phyloP scores from a whole-genome alignment of 306 rosid genomes.

The Rubus parviflorus region DNA sequence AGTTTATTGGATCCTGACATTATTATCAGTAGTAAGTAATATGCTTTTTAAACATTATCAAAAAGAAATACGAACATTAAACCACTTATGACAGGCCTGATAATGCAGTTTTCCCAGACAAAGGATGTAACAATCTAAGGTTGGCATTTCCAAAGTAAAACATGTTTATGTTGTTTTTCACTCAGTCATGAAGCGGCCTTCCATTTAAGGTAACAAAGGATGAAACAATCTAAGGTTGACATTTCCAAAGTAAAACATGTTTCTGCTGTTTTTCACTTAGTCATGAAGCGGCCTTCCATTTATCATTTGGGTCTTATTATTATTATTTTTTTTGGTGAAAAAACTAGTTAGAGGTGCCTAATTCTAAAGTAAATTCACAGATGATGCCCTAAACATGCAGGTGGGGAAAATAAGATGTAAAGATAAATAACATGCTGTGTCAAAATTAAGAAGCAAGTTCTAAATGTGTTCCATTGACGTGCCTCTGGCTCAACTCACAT shows the following conservation, averaged over 20 bases:
- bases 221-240: background rate
- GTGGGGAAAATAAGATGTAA: background rate
- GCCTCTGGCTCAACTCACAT: background rate
- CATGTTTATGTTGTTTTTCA: background rate
- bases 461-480: background rate
- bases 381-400: constrained; percentile 3
- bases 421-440: background rate
- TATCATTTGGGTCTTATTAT: background rate
- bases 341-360: background rate
- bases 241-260: background rate
- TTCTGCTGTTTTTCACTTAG: background rate
- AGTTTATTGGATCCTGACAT: background rate
- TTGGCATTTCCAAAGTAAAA: background rate
- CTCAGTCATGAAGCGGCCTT: background rate
- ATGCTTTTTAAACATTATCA: background rate
- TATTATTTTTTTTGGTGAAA: background rate
- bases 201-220: background rate
- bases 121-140: background rate
- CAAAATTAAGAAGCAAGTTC: background rate
- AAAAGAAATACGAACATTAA: background rate
- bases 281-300: background rate
- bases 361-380: background rate
- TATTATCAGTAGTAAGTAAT: background rate
- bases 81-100: background rate
- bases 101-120: background rate